Base-by-base conservation (phyloP, 371 early-diverging fungal genomes). In the Actinomortierella ambigua region DNA sequence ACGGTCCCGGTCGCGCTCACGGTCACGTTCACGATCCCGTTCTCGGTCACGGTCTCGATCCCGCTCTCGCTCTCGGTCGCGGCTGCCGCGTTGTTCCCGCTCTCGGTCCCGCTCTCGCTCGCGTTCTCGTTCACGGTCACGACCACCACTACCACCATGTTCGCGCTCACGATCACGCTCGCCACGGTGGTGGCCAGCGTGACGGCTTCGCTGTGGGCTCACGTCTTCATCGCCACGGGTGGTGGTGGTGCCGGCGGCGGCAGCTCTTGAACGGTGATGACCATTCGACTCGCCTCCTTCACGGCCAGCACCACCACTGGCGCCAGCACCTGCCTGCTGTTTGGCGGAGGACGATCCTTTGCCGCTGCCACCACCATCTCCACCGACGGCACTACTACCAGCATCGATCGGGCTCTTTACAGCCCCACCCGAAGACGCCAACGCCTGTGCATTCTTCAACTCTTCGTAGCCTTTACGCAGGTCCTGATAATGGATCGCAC, bases 401-500 rank as follows among this genome's bases (percentile, higher is more conserved):
- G 49, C 67, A 41, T 66, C 73, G 11, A 66, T n/a, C 66, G 1
- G 46, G 41, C 2, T 40, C 54, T 29, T 60, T 57, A 1, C 65
- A 57, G 2, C 50, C 47, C 20, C 43, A 58, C 29, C 20, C 48
- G 0, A 60, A 63, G 63, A 23, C 17, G 67, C 43, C 43, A 65
- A 50, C 42, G 49, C 50, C 41, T 69, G 65, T 3, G 70, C 70
- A 20, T 73, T 59, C 44, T 66, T 73, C 40, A 73, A 59, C 17
- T 73, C 73, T 46, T 59, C 49, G 29, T 73, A 73, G 2, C 73
- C 73, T 14, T 73, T 62, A 6, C 73, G 73, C 27, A 73, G 46
- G 18, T 73, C 63, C 17, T 62, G 50, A 52, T 73, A 73, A 17
- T 73, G 67, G 27, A 73, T 73, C 8, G 73, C 63, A 1, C 67